Evolutionary conservation across 2,329 filamentous ascomycete genomes (phyloP), one percentile per base, ranked within the genome.

Genomic region (Fusarium keratoplasticum): DNA sequence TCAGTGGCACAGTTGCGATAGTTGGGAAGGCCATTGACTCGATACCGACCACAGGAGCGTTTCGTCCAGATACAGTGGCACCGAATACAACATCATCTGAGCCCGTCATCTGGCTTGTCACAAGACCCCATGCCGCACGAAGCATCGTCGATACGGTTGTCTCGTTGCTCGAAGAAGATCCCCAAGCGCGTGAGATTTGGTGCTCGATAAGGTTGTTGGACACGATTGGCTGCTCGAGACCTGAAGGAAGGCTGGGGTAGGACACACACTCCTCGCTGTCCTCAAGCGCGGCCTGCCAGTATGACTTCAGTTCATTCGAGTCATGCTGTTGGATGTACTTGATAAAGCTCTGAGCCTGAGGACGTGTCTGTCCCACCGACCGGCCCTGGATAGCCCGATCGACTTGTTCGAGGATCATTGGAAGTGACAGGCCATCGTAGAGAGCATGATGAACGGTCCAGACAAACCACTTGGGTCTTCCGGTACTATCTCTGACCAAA

Each of bases 21-120:
- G 84, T 76, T 14, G 79, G 77, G 2, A 72, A 78, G 4, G 67
- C 42, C n/a, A 79, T 71, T 1, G 31, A 22, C 10, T 80, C 75
- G n/a, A 77, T 68, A 14, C 67, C 76, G 2, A 54, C 25, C 0
- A 81, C 61, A 1, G 76, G 61, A 2, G 69, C 72, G 3, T 74
- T 74, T 27, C 85, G 81, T 9, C 86, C 85, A 4, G 84, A 84
- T 2, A 86, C 74, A 0, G 84, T 86, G 62, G 82, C 81, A 1
- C 85, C 85, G 60, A 86, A 86, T 6, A 84, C 77, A 13, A 86
- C 79, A 61, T 86, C 84, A 2, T 81, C 36, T 0, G 66, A 69
- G 2, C 69, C 87, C 3, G 84, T 76, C 71, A 91, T 91, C 8
- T 82, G 81, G 20, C 84, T 81, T 5, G 90, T 16, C 3, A 92